A percentile compares a stretch with the other conserved stretches of the same genome.
phyloP scores from a whole-genome alignment of 192 early-diverging fungal species.

The Piromyces finnis region DNA sequence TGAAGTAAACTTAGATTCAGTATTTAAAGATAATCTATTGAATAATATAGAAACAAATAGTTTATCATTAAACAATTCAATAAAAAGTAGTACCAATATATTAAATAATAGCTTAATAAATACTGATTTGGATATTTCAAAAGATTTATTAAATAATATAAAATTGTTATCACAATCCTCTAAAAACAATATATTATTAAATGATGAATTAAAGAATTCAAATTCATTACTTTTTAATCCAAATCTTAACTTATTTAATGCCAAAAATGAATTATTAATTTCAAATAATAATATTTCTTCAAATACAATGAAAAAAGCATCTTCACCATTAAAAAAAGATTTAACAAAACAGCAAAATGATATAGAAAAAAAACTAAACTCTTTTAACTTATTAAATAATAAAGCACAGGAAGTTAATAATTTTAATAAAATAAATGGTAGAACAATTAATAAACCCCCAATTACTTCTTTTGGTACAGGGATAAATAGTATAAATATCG shows the following conservation, averaged over 20 bases:
- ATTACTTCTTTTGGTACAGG: not conserved
- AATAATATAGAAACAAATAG: not conserved
- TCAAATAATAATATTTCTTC: not conserved
- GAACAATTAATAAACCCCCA: not conserved
- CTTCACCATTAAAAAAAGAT: not conserved
- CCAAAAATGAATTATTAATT: not conserved
- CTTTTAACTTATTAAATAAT: not conserved
- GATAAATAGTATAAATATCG: not conserved
- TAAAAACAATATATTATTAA: not conserved
- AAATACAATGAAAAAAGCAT: not conserved
- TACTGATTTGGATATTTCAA: not conserved
- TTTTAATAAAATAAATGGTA: not conserved
- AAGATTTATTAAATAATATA: not conserved
- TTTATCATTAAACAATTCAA: not conserved
- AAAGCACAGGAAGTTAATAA: not conserved
- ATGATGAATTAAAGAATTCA: not conserved
- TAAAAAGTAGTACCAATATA: not conserved
- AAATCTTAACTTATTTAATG: not conserved
- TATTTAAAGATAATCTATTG: not conserved
- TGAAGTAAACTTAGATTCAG: not conserved
- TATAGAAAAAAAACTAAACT: not conserved
- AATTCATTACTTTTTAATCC: not conserved
- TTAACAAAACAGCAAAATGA: not conserved
- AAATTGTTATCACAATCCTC: not conserved
- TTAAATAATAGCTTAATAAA: not conserved